phyloP scores from a whole-genome alignment of 1,284 basidiomycete species.

The Boletus smithii region DNA sequence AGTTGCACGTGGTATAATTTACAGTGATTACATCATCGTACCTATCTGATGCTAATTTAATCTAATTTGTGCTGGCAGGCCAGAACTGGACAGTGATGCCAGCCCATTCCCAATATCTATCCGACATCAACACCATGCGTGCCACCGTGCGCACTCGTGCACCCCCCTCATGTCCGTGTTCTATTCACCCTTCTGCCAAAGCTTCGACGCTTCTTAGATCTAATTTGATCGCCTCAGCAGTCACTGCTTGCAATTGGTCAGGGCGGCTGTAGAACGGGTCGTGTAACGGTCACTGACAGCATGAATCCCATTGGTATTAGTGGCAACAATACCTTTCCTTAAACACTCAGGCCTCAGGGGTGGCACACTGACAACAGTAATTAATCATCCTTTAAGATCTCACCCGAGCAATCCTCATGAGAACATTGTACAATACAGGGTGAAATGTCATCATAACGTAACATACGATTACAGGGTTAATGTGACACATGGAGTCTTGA shows the following conservation, averaged over 20 bases:
- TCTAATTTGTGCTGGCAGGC: conserved; percentile 17
- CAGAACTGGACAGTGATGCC: conserved; percentile 4
- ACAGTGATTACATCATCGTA: conserved; percentile 29
- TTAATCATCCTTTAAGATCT: too few species aligned
- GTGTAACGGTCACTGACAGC: too few species aligned
- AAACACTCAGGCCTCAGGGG: too few species aligned
- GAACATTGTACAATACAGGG: conserved; percentile 5
- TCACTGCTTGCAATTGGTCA: conserved; percentile 1
- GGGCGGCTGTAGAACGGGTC: conserved; percentile 20
- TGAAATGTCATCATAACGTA: conserved; percentile 20
- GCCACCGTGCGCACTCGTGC: conserved; percentile 4
- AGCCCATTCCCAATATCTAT: conserved; percentile 1
- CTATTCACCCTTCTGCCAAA: not conserved
- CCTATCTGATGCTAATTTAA: conserved; percentile 25
- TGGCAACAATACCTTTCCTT: too few species aligned
- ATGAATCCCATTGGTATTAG: too few species aligned
- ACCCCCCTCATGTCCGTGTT: conserved; percentile 20
- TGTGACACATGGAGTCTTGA: conserved; percentile 3
- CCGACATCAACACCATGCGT: conserved; percentile 6
- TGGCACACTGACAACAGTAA: too few species aligned
- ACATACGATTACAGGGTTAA: conserved; percentile 17
- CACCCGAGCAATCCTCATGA: not conserved
- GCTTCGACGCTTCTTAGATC: conserved; percentile 6
- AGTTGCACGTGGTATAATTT: conserved; percentile 27
- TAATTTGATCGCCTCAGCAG: conserved; percentile 6